Conservation (phyloP, 257 asterid genomes). For the Solanum sejunctum region DNA sequence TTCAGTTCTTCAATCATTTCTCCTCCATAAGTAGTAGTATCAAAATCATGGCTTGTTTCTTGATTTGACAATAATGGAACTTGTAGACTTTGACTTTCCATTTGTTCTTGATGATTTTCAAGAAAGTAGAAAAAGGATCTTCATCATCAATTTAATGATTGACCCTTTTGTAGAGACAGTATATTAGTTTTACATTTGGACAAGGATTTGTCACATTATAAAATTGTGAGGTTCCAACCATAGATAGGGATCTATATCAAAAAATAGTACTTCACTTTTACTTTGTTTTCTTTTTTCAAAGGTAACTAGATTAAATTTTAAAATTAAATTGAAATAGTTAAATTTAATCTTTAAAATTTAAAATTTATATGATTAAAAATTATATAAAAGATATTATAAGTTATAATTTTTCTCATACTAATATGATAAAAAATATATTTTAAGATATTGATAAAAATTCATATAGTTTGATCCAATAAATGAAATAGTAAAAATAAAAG, state of each 20-base stretch:
- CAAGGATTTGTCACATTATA: not conserved
- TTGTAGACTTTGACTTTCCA: constrained; percentile 2
- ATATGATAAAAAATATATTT: too few species aligned
- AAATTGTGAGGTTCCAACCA: not conserved
- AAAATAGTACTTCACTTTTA: too few species aligned
- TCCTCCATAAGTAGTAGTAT: not conserved
- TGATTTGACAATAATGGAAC: constrained; percentile 7
- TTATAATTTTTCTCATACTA: too few species aligned
- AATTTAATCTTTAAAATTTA: too few species aligned
- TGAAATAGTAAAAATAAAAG: too few species aligned
- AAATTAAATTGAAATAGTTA: too few species aligned
- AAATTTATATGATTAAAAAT: too few species aligned
- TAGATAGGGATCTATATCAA: not conserved
- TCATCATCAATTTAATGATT: not conserved
- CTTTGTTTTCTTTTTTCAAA: too few species aligned
- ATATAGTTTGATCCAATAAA: too few species aligned
- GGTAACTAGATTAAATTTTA: too few species aligned
- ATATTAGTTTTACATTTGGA: not conserved
- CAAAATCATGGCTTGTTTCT: constrained; percentile 1
- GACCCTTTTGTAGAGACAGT: not conserved
- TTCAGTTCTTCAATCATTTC: constrained; percentile 32
- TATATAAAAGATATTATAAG: too few species aligned
- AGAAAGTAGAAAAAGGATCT: not conserved
- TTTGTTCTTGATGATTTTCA: not conserved
- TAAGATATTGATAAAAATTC: too few species aligned